phyloP scores from a whole-genome alignment of 352 stramenopile genomes.

The Blastocystis sp. region DNA sequence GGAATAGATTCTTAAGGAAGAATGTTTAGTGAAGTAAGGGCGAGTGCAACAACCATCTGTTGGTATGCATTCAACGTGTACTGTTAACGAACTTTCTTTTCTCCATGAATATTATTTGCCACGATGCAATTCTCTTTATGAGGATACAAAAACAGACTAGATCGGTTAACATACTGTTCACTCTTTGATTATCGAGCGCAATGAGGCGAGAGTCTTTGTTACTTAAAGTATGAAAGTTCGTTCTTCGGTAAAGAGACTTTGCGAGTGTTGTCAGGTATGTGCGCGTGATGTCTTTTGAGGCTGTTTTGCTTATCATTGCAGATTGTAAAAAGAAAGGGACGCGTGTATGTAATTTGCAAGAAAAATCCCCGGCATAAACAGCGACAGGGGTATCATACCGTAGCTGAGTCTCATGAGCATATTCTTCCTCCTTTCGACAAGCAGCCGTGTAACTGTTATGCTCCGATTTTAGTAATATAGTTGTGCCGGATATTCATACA shows the following conservation, averaged over 20 bases:
- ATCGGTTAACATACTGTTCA: no score
- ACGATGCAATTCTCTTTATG: no score
- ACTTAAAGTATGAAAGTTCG: slow-evolving; percentile 74
- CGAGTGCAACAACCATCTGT: no score
- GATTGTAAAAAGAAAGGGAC: slow-evolving; percentile 76
- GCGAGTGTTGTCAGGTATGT: slow-evolving; percentile 72
- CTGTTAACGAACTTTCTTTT: no score
- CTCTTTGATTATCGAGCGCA: no score
- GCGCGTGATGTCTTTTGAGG: background rate
- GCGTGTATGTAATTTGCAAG: slow-evolving; percentile 82
- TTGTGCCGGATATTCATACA: background rate
- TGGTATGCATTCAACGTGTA: no score
- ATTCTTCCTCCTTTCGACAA: background rate
- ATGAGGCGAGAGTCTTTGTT: background rate
- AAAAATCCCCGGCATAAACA: slow-evolving; percentile 83
- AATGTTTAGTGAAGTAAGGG: no score
- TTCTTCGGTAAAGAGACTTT: slow-evolving; percentile 81
- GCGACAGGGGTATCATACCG: slow-evolving; percentile 79
- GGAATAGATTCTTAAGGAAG: no score
- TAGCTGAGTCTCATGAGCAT: slow-evolving; percentile 61
- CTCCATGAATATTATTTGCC: no score
- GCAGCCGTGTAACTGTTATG: background rate
- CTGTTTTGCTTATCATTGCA: slow-evolving; percentile 60
- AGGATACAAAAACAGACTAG: no score
- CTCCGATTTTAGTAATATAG: background rate